Evolutionary conservation across 2,329 filamentous ascomycete species (phyloP).

Genomic region (Xylaria sp.): DNA sequence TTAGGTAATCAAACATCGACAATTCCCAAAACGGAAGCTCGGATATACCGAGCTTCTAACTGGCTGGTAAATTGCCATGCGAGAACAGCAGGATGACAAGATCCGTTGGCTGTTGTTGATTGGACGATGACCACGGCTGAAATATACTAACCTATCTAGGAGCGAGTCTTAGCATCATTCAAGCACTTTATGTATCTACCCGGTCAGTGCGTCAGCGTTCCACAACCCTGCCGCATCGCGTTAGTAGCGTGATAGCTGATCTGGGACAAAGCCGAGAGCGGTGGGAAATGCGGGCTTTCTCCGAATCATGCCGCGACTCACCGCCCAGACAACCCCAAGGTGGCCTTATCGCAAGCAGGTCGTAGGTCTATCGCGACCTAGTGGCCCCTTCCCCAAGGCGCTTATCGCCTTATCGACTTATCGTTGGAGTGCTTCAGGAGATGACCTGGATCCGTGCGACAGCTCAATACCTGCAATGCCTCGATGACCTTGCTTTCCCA

Average conservation of each 20-base stretch:
- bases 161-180: too few species aligned
- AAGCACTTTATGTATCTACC: too few species aligned
- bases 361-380: slow-evolving; percentile 6
- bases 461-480: slow-evolving; percentile 29
- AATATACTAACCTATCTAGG: too few species aligned
- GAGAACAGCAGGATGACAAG: too few species aligned
- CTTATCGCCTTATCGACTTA: slow-evolving; percentile 22
- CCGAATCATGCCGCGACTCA: slow-evolving; percentile 7
- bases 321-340: slow-evolving; percentile 4
- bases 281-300: slow-evolving; percentile 5
- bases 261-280: slow-evolving; percentile 13
- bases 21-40: too few species aligned
- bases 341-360: neutral
- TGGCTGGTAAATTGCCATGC: too few species aligned
- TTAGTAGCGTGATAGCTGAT: neutral
- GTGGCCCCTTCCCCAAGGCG: neutral
- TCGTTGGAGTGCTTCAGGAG: slow-evolving; percentile 24
- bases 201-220: too few species aligned
- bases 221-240: too few species aligned
- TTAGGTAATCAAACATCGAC: too few species aligned
- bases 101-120: too few species aligned
- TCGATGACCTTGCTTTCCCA: slow-evolving; percentile 24
- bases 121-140: too few species aligned
- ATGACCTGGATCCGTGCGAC: slow-evolving; percentile 31
- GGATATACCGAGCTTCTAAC: too few species aligned